Evolutionary conservation across 441 rosid species (phyloP).

Genomic region (Populus hybrid): DNA sequence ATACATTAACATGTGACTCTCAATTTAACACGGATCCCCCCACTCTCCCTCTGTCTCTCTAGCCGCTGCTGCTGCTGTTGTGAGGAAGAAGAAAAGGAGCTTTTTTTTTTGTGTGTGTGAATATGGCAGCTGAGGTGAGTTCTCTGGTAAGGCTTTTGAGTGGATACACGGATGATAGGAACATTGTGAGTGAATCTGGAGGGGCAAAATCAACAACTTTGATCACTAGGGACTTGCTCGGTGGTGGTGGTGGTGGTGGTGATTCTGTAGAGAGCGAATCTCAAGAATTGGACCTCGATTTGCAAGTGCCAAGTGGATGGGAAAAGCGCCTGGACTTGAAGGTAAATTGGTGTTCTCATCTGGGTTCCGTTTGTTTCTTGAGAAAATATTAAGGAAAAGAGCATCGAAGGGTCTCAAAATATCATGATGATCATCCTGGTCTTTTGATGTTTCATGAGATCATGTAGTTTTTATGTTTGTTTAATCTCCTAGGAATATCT

Average conservation of each 20-base stretch:
- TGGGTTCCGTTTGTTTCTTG: constrained; percentile 24
- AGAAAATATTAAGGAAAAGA: constrained; percentile 2
- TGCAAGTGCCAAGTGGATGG: constrained; percentile 81
- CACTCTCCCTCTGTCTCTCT: no score
- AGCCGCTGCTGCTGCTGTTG: no score
- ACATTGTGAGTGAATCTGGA: constrained; percentile 25
- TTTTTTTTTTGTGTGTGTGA: no score
- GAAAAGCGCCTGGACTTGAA: constrained; percentile 82
- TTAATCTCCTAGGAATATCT: background rate
- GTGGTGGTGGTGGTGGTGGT: constrained; percentile 29
- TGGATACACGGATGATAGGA: no score
- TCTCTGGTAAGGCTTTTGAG: no score
- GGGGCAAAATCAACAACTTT: constrained; percentile 34
- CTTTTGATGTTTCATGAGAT: background rate
- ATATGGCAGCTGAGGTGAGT: no score
- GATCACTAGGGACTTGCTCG: constrained; percentile 69
- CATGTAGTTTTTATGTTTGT: background rate
- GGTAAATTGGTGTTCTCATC: constrained; percentile 33
- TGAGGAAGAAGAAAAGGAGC: no score
- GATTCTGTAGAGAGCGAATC: constrained; percentile 26
- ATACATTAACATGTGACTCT: no score
- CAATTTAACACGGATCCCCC: no score
- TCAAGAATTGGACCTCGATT: constrained; percentile 77
- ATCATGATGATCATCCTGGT: background rate
- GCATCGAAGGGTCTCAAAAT: background rate